Base-by-base conservation (phyloP, 1,139 yeast species). In the Saccharomyces hybrid region DNA sequence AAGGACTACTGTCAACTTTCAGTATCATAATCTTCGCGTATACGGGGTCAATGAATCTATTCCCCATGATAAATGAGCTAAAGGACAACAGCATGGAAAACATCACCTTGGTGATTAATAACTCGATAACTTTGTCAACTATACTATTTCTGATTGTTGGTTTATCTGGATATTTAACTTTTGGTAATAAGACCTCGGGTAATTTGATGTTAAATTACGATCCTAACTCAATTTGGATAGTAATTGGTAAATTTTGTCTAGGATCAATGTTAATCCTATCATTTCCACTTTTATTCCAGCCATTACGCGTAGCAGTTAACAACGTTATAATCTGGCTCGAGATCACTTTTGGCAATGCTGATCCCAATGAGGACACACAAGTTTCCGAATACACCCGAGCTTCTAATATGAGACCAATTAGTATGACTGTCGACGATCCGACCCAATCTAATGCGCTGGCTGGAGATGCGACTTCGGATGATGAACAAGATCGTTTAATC, bases 1-100 rank as follows among this genome's bases (percentile, higher is more conserved):
- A 80, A n/a, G 83, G 84, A 0, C 77, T 90, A 11, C 77, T 89
- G 54, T 81, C 90, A 38, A 85, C 96, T 4, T 82, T 93, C 64
- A 95, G 97, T 13, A 86, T 93, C 60, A 82, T 93, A 55, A 87
- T 93, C 16, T 88, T 95, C 74, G 98, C 98, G 2, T 95, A 83
- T 70, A 91, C 98, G 0, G 95, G 98, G 58, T 95, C 93, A 61
- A 97, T 93, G 74, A 93, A 86, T 69, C 86, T 93, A 84, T 91
- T 88, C 70, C 85, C 96, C 9, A 87, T 91, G 54, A 81, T 90
- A 64, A 88, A 90, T 66, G 99, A 93, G 72, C 76, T 93, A 51
- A 72, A 73, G 50, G 80, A 81, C 59, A 84, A 83, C 60, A 72
- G 84, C 0, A 70, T 83, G 56, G 57, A 70, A 5, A 78, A 79